These are phyloP conservation scores for Saccharomycopsis selenospora DNA, from an alignment of 805 yeast genomes.

Conservation along the genomic window DNA sequence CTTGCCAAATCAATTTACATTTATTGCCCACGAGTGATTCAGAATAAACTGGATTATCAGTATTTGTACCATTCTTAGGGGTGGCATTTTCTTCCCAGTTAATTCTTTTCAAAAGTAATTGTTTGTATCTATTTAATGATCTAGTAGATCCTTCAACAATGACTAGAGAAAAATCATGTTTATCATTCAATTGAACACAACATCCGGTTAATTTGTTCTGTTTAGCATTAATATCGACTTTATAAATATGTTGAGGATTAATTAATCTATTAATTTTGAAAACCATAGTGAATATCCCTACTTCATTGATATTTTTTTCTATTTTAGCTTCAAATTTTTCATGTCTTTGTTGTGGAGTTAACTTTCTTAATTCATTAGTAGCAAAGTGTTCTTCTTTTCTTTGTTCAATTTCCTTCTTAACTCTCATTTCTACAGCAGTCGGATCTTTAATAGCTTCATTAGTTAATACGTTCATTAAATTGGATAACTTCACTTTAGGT, in stretches of 20 bases:
- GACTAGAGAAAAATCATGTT: constrained; percentile 44
- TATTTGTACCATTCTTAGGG: constrained; percentile 27
- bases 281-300: constrained; percentile 52
- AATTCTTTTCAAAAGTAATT: constrained; percentile 53
- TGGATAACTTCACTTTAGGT: constrained; percentile 78
- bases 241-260: constrained; percentile 62
- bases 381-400: constrained; percentile 52
- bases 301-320: constrained; percentile 38
- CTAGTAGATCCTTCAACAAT: constrained; percentile 71
- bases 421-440: constrained; percentile 71
- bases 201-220: constrained; percentile 64
- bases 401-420: constrained; percentile 58
- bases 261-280: constrained; percentile 47
- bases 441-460: constrained; percentile 85
- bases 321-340: constrained; percentile 42
- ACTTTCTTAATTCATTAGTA: constrained; percentile 54
- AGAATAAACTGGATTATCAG: constrained; percentile 12
- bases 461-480: constrained; percentile 80
- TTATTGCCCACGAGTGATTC: constrained; percentile 38
- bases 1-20: constrained; percentile 62
- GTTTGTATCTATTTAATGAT: constrained; percentile 53
- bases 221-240: constrained; percentile 74
- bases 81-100: constrained; percentile 55
- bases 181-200: constrained; percentile 36
- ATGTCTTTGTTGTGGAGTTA: constrained; percentile 49